phyloP scores from a whole-genome alignment of 345 rosid genomes.

The Eucalyptus cloeziana region DNA sequence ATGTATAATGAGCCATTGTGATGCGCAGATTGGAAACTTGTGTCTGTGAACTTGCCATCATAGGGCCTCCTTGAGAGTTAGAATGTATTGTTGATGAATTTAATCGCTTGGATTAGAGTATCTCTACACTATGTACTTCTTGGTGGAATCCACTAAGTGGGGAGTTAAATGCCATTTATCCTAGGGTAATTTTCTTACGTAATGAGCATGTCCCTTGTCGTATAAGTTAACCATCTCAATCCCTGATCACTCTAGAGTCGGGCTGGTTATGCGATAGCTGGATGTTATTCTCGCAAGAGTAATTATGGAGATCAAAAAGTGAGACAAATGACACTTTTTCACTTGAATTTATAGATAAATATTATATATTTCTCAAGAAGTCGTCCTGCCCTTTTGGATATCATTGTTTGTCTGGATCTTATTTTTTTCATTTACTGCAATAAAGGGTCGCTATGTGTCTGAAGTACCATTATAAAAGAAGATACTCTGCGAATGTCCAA shows the following conservation, averaged over 20 bases:
- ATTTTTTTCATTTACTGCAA: neutral
- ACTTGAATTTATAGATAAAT: neutral
- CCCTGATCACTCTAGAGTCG: neutral
- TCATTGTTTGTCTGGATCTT: neutral
- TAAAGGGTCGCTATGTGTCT: neutral
- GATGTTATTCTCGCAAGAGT: neutral
- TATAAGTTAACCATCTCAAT: neutral
- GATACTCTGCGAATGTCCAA: neutral
- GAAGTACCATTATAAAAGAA: neutral
- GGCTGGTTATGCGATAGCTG: neutral
- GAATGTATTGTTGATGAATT: no score
- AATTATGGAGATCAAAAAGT: neutral
- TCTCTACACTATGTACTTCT: no score
- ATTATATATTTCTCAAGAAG: neutral
- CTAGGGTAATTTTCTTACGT: neutral
- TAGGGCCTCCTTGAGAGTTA: no score
- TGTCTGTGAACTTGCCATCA: no score
- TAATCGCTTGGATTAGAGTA: no score
- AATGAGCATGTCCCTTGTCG: neutral
- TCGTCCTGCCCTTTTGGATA: neutral
- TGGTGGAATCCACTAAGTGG: no score
- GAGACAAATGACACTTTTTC: neutral
- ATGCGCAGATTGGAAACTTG: neutral
- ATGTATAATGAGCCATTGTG: neutral
- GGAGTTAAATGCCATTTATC: no score